These are phyloP conservation scores for Teunomyces lycoperdinae DNA, from an alignment of 805 yeast genomes.

Conservation along the genomic window DNA sequence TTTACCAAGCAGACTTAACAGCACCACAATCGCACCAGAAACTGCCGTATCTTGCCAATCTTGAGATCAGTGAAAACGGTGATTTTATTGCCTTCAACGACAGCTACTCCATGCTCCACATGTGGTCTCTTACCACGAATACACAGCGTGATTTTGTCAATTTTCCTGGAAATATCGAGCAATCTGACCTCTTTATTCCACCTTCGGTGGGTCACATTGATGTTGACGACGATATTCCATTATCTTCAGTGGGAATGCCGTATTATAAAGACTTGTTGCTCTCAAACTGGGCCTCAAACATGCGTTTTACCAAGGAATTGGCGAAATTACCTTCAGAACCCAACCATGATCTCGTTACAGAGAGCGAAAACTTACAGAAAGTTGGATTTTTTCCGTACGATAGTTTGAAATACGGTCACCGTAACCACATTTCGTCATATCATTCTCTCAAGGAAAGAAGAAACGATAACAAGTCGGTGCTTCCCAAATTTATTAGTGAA, in stretches of 20 bases:
- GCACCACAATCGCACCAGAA: slow-evolving; percentile 8
- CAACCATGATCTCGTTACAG: slow-evolving; percentile 45
- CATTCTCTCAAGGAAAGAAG: slow-evolving; percentile 27
- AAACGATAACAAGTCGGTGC: slow-evolving; percentile 11
- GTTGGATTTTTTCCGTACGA: slow-evolving; percentile 42
- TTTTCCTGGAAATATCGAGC: slow-evolving; percentile 46
- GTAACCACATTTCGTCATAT: slow-evolving; percentile 48
- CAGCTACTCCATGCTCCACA: slow-evolving; percentile 54
- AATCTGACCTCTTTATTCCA: slow-evolving; percentile 45
- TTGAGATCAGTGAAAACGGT: slow-evolving; percentile 67
- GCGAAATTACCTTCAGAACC: slow-evolving; percentile 60
- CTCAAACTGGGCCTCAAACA: slow-evolving; percentile 75
- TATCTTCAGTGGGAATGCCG: slow-evolving; percentile 81
- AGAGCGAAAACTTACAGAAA: slow-evolving; percentile 12
- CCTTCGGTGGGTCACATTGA: slow-evolving; percentile 24
- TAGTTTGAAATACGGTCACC: slow-evolving; percentile 51
- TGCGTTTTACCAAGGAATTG: slow-evolving; percentile 53
- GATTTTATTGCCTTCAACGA: slow-evolving; percentile 74
- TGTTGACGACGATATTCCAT: slow-evolving; percentile 48
- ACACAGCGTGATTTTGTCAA: slow-evolving; percentile 33
- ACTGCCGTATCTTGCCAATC: slow-evolving; percentile 37
- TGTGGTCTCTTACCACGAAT: slow-evolving; percentile 56
- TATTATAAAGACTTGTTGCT: slow-evolving; percentile 73
- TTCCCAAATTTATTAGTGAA: slow-evolving; percentile 65
- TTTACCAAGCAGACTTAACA: slow-evolving; percentile 63